These are phyloP conservation scores for Dispira parvispora DNA, from an alignment of 192 early-diverging fungal genomes.

Conservation along the genomic window DNA sequence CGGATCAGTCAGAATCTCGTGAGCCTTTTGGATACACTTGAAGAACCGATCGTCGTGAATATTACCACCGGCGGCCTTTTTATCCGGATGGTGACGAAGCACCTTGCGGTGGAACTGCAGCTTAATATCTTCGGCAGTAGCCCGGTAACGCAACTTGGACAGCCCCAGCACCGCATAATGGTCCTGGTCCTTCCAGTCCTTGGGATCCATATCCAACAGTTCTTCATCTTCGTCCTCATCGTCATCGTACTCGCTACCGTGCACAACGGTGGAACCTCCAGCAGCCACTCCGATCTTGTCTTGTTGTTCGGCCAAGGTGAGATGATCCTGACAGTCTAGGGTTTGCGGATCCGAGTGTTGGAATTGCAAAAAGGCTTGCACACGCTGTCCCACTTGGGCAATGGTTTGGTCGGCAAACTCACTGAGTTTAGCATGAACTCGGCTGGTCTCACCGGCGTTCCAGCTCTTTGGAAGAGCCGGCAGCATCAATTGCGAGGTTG, in stretches of 20 bases:
- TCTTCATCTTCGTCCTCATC: slow-evolving; percentile 69
- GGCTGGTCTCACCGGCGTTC: background rate
- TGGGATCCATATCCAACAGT: slow-evolving; percentile 67
- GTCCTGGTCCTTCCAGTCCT: slow-evolving; percentile 94
- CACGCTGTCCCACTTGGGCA: slow-evolving; percentile 3
- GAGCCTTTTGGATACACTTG: slow-evolving; percentile 96
- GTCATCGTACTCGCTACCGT: slow-evolving; percentile 41
- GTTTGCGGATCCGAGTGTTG: background rate
- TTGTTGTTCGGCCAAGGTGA: background rate
- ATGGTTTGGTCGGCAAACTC: background rate
- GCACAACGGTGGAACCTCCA: background rate
- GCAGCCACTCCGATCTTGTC: background rate
- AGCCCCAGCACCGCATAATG: slow-evolving; percentile 93
- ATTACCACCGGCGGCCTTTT: slow-evolving; percentile 66
- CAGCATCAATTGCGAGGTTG: background rate
- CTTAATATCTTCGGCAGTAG: slow-evolving; percentile 89
- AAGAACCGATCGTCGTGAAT: slow-evolving; percentile 92
- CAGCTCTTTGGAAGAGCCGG: background rate
- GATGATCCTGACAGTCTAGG: background rate
- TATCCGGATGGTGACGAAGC: slow-evolving; percentile 96
- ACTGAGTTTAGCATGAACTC: background rate
- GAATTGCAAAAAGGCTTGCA: background rate
- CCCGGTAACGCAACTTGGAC: slow-evolving; percentile 69
- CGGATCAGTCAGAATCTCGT: slow-evolving; percentile 82
- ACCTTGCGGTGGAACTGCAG: slow-evolving; percentile 77